phyloP scores from a whole-genome alignment of 176 grass and related monocot genomes.

The Musa beccarii region DNA sequence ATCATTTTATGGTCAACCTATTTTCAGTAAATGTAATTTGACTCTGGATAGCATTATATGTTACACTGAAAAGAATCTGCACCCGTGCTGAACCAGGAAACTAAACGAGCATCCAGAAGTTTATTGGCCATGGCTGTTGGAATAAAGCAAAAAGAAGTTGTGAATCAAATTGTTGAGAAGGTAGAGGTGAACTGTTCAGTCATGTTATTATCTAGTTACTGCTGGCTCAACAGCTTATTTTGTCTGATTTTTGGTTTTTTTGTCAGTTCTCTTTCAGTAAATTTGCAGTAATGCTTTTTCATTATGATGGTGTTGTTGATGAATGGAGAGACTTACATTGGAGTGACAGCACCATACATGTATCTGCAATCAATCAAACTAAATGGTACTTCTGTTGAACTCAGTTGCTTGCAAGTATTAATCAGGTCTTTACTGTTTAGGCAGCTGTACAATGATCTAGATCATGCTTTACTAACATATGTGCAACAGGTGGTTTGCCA shows the following conservation, averaged over 20 bases:
- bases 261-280: conserved; percentile 11
- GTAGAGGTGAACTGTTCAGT: background rate
- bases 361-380: conserved; percentile 21
- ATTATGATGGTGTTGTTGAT: conserved; percentile 18
- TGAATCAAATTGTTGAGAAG: conserved; percentile 16
- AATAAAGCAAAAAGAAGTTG: conserved; percentile 15
- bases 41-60: background rate
- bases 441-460: background rate
- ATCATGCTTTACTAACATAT: background rate
- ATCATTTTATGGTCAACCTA: background rate
- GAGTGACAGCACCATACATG: conserved; percentile 8
- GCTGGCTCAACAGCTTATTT: background rate
- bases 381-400: conserved; percentile 1
- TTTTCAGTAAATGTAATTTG: background rate
- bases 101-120: background rate
- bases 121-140: conserved; percentile 23
- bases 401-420: background rate
- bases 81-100: conserved; percentile 1
- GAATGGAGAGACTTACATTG: conserved; percentile 18
- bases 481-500: conserved; percentile 28
- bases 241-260: background rate
- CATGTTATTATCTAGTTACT: background rate
- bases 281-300: conserved; percentile 14
- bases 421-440: background rate
- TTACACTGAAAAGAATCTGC: background rate